Conservation (phyloP, 306 rosid genomes). For the Citrullus amarus region DNA sequence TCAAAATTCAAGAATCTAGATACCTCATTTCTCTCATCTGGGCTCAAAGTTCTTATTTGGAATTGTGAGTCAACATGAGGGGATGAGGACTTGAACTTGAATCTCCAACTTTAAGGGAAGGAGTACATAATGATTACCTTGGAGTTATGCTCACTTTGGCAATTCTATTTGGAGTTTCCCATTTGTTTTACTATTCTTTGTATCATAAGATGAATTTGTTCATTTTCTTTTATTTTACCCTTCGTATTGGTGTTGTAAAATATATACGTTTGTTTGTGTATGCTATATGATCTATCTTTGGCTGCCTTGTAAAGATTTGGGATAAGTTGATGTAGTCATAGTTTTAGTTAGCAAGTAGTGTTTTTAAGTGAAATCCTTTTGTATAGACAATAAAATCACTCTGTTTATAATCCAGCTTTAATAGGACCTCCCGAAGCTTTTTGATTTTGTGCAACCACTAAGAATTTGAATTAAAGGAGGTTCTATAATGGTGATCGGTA, state of each 20-base stretch:
- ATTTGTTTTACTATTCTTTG: neutral
- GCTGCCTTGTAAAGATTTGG: neutral
- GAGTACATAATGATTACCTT: too few relatives aligned
- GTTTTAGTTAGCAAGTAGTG: neutral
- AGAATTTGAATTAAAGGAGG: neutral
- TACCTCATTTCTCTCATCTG: neutral
- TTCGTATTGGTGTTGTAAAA: neutral
- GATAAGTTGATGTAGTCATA: neutral
- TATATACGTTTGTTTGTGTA: neutral
- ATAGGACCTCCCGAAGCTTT: neutral
- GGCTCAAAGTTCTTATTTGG: neutral
- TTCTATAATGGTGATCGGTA: neutral
- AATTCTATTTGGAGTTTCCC: neutral
- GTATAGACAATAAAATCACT: too few relatives aligned
- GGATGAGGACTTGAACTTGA: too few relatives aligned
- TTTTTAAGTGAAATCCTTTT: neutral
- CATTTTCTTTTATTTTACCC: neutral
- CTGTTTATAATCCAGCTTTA: too few relatives aligned
- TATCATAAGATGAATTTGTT: neutral
- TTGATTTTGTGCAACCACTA: neutral
- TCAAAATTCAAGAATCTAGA: neutral
- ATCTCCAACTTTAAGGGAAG: too few relatives aligned
- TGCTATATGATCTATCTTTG: neutral
- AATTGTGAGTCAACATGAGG: too few relatives aligned
- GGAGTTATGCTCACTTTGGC: too few relatives aligned